These are phyloP conservation scores for Pseudogymnoascus sp. DNA, from an alignment of 2,329 filamentous ascomycete species.

Conservation along the genomic window DNA sequence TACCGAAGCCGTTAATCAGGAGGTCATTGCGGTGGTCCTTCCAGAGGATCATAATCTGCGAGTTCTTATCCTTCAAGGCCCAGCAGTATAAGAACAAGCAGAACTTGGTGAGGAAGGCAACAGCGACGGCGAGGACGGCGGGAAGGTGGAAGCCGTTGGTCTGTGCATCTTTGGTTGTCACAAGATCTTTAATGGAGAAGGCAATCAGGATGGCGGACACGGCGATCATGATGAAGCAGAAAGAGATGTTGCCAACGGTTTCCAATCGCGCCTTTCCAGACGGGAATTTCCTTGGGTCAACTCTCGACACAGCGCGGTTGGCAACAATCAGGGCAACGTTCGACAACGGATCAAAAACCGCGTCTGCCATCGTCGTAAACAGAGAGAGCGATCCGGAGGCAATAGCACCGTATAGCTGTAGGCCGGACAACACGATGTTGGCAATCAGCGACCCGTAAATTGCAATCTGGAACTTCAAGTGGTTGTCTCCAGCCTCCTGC, in stretches of 20 bases:
- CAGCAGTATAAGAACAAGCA: slow-evolving; percentile 84
- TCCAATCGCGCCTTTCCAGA: slow-evolving; percentile 90
- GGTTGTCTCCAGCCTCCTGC: slow-evolving; percentile 72
- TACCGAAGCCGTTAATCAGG: slow-evolving; percentile 90
- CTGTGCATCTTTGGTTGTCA: slow-evolving; percentile 37
- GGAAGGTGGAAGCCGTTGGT: slow-evolving; percentile 66
- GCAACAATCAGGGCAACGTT: slow-evolving; percentile 82
- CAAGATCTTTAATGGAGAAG: slow-evolving; percentile 68
- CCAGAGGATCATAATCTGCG: slow-evolving; percentile 86
- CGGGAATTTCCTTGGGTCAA: slow-evolving; percentile 79
- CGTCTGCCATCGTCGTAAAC: slow-evolving; percentile 95
- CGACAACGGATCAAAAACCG: slow-evolving; percentile 84
- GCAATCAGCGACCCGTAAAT: slow-evolving; percentile 64
- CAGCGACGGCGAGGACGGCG: slow-evolving; percentile 73
- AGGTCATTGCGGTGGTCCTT: slow-evolving; percentile 96
- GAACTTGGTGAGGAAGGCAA: slow-evolving; percentile 81
- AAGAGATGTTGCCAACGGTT: slow-evolving; percentile 90
- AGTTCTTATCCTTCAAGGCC: slow-evolving; percentile 82
- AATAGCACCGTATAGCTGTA: slow-evolving; percentile 85
- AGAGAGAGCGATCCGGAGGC: slow-evolving; percentile 85
- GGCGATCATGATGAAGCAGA: slow-evolving; percentile 91
- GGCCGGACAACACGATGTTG: slow-evolving; percentile 66
- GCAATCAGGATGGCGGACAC: slow-evolving; percentile 91
- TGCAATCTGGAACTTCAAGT: slow-evolving; percentile 63
- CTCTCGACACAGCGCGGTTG: slow-evolving; percentile 77